Conservation (phyloP, 2,329 filamentous ascomycete genomes). For the Xylaria sp. region DNA sequence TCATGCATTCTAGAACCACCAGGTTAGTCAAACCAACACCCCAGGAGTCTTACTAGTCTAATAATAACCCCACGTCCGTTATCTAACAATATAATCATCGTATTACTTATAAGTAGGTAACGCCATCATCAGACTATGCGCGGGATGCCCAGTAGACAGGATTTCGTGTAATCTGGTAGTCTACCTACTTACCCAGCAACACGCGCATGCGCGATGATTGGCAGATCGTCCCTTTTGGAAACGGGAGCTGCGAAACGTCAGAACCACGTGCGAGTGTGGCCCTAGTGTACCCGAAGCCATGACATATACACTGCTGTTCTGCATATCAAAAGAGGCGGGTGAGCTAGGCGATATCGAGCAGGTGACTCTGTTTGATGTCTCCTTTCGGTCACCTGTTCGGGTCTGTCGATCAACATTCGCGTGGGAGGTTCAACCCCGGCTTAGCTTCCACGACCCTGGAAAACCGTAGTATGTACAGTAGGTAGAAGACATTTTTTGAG, state of each 20-base stretch:
- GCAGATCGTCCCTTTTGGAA: slow-evolving; percentile 7
- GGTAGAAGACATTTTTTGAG: neutral
- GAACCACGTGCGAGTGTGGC: slow-evolving; percentile 23
- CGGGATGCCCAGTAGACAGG: slow-evolving; percentile 16
- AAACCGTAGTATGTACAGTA: neutral
- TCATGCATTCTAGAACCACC: neutral
- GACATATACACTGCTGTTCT: too few species aligned
- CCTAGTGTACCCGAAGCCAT: neutral
- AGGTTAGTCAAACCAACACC: neutral
- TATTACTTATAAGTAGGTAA: slow-evolving; percentile 7
- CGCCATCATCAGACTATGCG: slow-evolving; percentile 17
- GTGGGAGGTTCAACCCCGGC: slow-evolving; percentile 6
- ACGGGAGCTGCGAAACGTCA: slow-evolving; percentile 9
- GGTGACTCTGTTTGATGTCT: slow-evolving; percentile 22
- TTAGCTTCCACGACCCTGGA: neutral
- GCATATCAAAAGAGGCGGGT: neutral
- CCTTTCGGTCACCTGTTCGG: slow-evolving; percentile 1
- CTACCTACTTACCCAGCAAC: neutral
- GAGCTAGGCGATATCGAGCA: slow-evolving; percentile 29
- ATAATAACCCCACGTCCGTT: slow-evolving; percentile 29
- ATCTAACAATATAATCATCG: slow-evolving; percentile 10
- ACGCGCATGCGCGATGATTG: neutral
- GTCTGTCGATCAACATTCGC: slow-evolving; percentile 7
- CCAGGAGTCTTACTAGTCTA: slow-evolving; percentile 2
- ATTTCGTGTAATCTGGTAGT: neutral